A percentile compares a stretch with the other conserved stretches of the same genome.
Conservation (phyloP, 176 grass and related monocot genomes). For the Eremochloa ophiuroides region DNA sequence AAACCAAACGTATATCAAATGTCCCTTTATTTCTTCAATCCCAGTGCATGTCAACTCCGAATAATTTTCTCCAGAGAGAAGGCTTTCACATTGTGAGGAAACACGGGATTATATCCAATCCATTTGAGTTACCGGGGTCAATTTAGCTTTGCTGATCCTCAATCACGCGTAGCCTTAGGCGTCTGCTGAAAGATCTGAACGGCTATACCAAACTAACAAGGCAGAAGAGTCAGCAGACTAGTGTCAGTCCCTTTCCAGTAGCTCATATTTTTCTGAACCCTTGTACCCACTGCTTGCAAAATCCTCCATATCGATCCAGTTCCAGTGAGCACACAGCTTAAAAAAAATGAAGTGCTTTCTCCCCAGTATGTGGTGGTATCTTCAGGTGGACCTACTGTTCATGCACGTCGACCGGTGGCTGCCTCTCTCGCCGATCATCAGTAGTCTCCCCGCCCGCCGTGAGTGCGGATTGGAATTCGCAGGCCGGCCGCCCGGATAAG, state of each 20-base stretch:
- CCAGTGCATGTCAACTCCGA: conserved; percentile 33
- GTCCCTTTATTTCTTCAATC: conserved; percentile 6
- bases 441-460: conserved; percentile 22
- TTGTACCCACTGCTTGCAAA: conserved; percentile 33
- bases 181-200: conserved; percentile 27
- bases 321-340: not conserved
- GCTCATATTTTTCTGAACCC: conserved; percentile 33
- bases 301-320: conserved; percentile 4
- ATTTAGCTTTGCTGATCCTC: conserved; percentile 7
- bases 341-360: conserved; percentile 50
- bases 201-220: conserved; percentile 30
- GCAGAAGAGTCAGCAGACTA: not conserved
- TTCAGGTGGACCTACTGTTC: conserved; percentile 54
- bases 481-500: conserved; percentile 15
- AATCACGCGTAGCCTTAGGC: conserved; percentile 23
- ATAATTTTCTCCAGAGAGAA: conserved; percentile 9
- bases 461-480: conserved; percentile 42
- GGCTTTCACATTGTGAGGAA: conserved; percentile 31
- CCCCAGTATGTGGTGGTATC: conserved; percentile 37
- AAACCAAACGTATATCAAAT: conserved; percentile 31
- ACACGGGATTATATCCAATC: not conserved
- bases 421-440: conserved; percentile 25
- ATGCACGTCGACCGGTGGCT: conserved; percentile 30
- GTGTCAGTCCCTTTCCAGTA: conserved; percentile 40
- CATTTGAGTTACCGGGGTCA: conserved; percentile 5